phyloP scores from a whole-genome alignment of 164 flowering plant species.

The Litsea cubeba region DNA sequence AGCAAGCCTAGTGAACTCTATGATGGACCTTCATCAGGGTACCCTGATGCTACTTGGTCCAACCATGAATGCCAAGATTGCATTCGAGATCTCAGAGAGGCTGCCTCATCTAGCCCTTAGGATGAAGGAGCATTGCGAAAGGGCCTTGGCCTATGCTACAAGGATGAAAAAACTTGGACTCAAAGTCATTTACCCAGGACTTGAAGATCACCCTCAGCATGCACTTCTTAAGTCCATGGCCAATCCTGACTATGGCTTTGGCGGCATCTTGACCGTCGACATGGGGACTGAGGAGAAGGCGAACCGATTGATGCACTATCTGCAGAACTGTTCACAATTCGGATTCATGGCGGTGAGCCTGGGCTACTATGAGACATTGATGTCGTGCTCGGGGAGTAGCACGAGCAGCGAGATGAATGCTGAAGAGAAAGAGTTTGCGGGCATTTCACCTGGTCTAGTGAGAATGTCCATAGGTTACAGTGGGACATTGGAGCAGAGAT shows the following conservation, averaged over 20 bases:
- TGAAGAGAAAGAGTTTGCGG: conserved; percentile 65
- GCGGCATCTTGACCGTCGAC: conserved; percentile 75
- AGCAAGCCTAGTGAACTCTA: conserved; percentile 69
- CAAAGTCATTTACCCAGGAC: conserved; percentile 91
- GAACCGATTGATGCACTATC: conserved; percentile 52
- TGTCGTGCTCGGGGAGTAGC: conserved; percentile 95
- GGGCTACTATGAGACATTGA: conserved; percentile 93
- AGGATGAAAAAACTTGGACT: conserved; percentile 81
- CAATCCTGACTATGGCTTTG: conserved; percentile 70
- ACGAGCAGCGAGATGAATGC: conserved; percentile 81
- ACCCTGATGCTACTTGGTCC: conserved; percentile 86
- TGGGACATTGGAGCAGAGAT: conserved; percentile 82
- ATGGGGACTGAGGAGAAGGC: conserved; percentile 87
- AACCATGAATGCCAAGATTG: conserved; percentile 92
- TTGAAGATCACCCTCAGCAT: conserved; percentile 81
- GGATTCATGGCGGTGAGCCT: conserved; percentile 94
- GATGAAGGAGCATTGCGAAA: conserved; percentile 78
- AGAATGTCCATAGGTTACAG: conserved; percentile 88
- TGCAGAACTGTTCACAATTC: conserved; percentile 73
- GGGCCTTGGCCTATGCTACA: conserved; percentile 64
- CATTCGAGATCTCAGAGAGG: conserved; percentile 77
- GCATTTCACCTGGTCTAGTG: conserved; percentile 82
- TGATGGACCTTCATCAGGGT: conserved; percentile 95
- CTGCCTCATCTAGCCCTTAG: conserved; percentile 77
- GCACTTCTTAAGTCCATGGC: conserved; percentile 45